Base-by-base conservation (phyloP, 140 eudicot species). In the Oenanthe javanica region DNA sequence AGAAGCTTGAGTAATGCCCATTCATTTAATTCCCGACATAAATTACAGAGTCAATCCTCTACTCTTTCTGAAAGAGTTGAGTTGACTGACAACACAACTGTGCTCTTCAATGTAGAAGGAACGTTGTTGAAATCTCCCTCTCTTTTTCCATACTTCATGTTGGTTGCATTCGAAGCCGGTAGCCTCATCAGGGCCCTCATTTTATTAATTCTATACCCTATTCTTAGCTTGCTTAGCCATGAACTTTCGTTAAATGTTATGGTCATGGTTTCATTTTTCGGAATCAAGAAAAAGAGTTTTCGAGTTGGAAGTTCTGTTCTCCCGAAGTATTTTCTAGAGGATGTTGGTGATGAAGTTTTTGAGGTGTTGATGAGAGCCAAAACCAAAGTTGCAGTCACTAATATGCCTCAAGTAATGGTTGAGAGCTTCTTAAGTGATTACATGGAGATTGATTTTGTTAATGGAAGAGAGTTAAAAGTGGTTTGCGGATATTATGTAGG, bases 141-240 rank as follows among this genome's bases (percentile, higher is more conserved):
- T 15, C 70, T 86, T 75, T 91, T 91, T 85, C 88, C 94, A 1
- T 91, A 91, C 76, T 89, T 87, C 84, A 87, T 91, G 94, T 80
- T 91, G 49, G 94, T 91, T 19, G 91, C 97, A 1, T 91, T 87
- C 55, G 97, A 91, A 78, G 92, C 89, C 67, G 92, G 97, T 10
- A 85, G 92, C 84, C 80, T 86, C 25, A 23, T 87, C 8, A 74
- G 97, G 63, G 97, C 97, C 21, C 76, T 91, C 5, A 4, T 86
- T 43, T 89, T 91, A 21, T 80, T 91, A 11, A 23, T 82, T 50
- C 43, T 81, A 21, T 89, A 85, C 79, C 97, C 94, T 4, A 31
- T 91, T 42, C 66, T 89, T 42, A 78, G 80, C 63, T 80, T 89
- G 77, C 80, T 84, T 36, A 74, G 81, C 9, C 77, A 86, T 25